Evolutionary conservation across 352 stramenopile genomes (phyloP).

Genomic region (Pythium coloratum): DNA sequence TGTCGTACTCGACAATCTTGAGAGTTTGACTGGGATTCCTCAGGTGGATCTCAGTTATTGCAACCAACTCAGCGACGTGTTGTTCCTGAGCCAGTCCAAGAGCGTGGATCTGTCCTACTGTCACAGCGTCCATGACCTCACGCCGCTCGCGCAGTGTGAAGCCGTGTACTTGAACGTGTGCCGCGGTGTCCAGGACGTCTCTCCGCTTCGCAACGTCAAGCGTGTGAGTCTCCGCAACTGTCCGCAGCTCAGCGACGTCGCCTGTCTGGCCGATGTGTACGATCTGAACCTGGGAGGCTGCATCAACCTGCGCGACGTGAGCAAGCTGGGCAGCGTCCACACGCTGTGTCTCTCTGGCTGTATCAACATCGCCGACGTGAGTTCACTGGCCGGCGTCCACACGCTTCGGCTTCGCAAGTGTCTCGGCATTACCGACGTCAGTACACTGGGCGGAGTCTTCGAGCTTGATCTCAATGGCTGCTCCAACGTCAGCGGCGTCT

Average conservation of each 20-base stretch:
- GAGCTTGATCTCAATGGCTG: conserved; percentile 62
- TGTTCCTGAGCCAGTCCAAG: conserved; percentile 38
- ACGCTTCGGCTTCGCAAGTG: conserved; percentile 64
- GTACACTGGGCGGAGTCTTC: conserved; percentile 39
- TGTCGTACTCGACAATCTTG: conserved; percentile 42
- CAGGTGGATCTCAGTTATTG: conserved; percentile 73
- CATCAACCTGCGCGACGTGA: conserved; percentile 45
- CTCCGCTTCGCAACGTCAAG: conserved; percentile 37
- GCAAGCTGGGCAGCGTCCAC: conserved; percentile 37
- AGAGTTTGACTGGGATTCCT: conserved; percentile 37
- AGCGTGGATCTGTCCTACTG: conserved; percentile 72
- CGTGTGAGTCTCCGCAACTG: conserved; percentile 62
- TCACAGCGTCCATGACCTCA: conserved; percentile 51
- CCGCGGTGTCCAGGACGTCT: conserved; percentile 48
- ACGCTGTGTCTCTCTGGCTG: conserved; percentile 58
- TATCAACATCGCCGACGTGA: conserved; percentile 60
- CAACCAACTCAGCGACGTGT: conserved; percentile 50
- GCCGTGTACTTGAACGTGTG: conserved; percentile 69
- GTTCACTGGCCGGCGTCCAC: conserved; percentile 40
- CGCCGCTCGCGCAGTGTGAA: conserved; percentile 42
- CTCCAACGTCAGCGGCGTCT: conserved; percentile 52
- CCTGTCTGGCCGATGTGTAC: conserved; percentile 40
- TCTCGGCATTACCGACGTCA: conserved; percentile 51
- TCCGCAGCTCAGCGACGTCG: conserved; percentile 48
- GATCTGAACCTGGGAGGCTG: conserved; percentile 65